Base-by-base conservation (phyloP, 306 rosid genomes). In the Boehmeria nivea region DNA sequence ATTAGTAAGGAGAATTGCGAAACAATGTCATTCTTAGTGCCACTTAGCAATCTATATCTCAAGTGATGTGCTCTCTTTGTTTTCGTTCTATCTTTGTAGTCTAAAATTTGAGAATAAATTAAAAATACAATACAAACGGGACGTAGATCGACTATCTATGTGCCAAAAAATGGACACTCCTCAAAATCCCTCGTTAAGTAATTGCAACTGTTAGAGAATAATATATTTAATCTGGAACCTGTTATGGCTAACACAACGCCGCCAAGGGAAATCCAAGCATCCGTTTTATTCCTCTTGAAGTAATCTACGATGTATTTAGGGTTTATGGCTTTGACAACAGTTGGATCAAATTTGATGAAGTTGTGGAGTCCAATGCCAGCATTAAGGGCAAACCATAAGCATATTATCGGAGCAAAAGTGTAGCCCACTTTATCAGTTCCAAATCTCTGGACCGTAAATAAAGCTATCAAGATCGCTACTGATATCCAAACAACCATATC, bases 361-460 rank as follows among this genome's bases (percentile, higher is more conserved):
- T 79, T 75, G 62, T 63, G 72, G 36, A 75, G 5, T 17, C 84
- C 76, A 20, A 64, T 79, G 10, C 50, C 49, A 24, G 39, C 60
- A 12, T 75, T 33, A 9, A 61, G 37, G 1, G 44, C 8, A 46
- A 79, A 75, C 81, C 85, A 79, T 20, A 72, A 6, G 27, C 51
- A 24, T n/a, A 79, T 67, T 8, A 75, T 54, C 1, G 81, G 84
- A 54, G 81, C 77, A 60, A 71, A 79, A 9, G 52, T 20, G 49
- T 59, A 67, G 6, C 81, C 78, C 51, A 79, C 75, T 71, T 71
- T 79, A 24, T 68, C 66, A 5, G 84, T 79, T 3, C 84, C 84
- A 51, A 67, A 74, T 51, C 74, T 62, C 61, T 79, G 84, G 43
- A 67, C 26, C 53, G n/a, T 19, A 39, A 79, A 79, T 6, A 79